Conservation (phyloP, 257 asterid genomes). For the Nicotiana noctiflora region DNA sequence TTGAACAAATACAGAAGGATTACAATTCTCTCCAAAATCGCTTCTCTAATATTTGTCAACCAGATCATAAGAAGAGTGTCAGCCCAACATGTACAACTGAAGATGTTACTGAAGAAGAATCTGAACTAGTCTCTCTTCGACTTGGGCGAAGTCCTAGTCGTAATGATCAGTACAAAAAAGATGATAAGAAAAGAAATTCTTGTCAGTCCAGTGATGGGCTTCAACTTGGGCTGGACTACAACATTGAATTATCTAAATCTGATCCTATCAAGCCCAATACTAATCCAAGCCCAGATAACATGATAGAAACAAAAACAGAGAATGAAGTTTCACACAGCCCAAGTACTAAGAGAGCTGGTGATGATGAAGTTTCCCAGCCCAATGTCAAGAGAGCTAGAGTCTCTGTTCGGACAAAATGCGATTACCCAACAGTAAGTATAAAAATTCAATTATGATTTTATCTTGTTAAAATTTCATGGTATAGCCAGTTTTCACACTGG, state of each 20-base stretch:
- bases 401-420: constrained; percentile 77
- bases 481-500: too few relatives aligned
- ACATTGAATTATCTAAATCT: background rate
- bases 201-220: constrained; percentile 15
- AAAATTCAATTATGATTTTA: background rate
- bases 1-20: constrained; percentile 50
- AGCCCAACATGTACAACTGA: background rate
- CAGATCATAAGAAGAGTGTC: constrained; percentile 13
- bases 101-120: constrained; percentile 28
- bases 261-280: background rate
- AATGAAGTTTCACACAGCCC: constrained; percentile 32
- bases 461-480: too few relatives aligned
- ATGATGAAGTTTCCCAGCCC: constrained; percentile 49
- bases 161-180: constrained; percentile 18
- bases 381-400: constrained; percentile 74
- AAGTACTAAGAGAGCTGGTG: constrained; percentile 57
- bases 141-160: constrained; percentile 46
- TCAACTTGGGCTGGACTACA: constrained; percentile 30
- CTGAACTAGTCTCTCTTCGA: constrained; percentile 62
- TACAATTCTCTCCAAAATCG: constrained; percentile 52
- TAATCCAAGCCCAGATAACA: constrained; percentile 19
- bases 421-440: constrained; percentile 63
- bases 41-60: constrained; percentile 20
- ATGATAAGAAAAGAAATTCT: constrained; percentile 10
- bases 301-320: constrained; percentile 15